Percentiles rank a stretch among this genome's conserved stretches.
These are phyloP conservation scores for Cladosporium sp. DNA, from an alignment of 2,329 filamentous ascomycete species.

Conservation along the genomic window DNA sequence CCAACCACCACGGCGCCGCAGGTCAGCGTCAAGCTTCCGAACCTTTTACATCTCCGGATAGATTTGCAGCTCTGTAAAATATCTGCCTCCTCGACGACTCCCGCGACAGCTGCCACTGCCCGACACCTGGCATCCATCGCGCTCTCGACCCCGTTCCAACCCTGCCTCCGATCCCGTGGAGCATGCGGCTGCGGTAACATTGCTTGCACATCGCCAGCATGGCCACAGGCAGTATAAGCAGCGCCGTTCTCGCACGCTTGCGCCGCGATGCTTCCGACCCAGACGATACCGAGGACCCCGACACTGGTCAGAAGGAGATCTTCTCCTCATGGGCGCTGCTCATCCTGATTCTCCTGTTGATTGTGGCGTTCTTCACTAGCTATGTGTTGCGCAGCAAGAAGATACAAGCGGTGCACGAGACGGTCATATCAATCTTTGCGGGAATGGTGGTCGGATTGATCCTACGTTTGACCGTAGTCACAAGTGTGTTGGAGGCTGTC, in stretches of 20 bases:
- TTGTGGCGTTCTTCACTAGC: constrained; percentile 91
- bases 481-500: constrained; percentile 82
- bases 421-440: constrained; percentile 95
- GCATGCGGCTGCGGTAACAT: constrained; percentile 24
- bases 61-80: not conserved
- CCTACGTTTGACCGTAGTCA: constrained; percentile 73
- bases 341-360: constrained; percentile 91
- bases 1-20: constrained; percentile 2
- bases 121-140: constrained; percentile 11
- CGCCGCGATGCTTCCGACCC: constrained; percentile 42
- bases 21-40: constrained; percentile 1
- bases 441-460: constrained; percentile 94
- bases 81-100: no score
- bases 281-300: constrained; percentile 57
- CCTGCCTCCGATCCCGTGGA: not conserved
- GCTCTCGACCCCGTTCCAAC: not conserved
- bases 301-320: constrained; percentile 88
- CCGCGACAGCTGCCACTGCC: constrained; percentile 1
- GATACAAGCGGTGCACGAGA: constrained; percentile 96
- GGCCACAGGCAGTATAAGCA: constrained; percentile 23
- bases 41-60: not conserved
- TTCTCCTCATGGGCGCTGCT: constrained; percentile 96
- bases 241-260: constrained; percentile 17
- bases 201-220: constrained; percentile 21
- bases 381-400: constrained; percentile 96